A percentile compares a stretch with the other conserved stretches of the same genome.
Conservation (phyloP, 1,284 basidiomycete genomes). For the Xerocomus amazonicus region DNA sequence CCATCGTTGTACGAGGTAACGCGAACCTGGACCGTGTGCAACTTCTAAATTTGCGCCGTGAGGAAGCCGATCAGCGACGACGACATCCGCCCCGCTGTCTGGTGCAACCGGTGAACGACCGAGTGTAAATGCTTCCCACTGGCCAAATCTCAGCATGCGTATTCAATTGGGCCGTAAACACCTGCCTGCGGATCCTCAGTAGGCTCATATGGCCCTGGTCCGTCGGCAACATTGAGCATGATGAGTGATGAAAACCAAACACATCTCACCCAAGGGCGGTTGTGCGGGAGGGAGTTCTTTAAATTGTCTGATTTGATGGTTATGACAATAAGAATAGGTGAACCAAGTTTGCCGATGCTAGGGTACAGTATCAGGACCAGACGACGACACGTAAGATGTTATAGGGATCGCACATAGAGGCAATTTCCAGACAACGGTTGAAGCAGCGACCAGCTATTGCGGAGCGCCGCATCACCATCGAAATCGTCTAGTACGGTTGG, state of each 20-base stretch:
- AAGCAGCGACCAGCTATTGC: constrained; percentile 74
- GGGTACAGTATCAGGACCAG: constrained; percentile 15
- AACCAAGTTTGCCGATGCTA: constrained; percentile 90
- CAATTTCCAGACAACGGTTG: constrained; percentile 73
- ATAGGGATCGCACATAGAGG: constrained; percentile 64
- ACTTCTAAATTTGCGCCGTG: constrained; percentile 67
- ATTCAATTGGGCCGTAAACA: constrained; percentile 21
- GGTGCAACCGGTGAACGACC: constrained; percentile 63
- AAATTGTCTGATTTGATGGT: constrained; percentile 86
- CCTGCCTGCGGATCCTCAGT: constrained; percentile 76
- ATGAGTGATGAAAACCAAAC: constrained; percentile 13
- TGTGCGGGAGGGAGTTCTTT: constrained; percentile 62
- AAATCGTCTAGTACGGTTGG: constrained; percentile 46
- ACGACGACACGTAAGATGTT: constrained; percentile 11
- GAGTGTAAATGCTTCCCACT: constrained; percentile 82
- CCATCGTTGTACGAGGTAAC: constrained; percentile 91
- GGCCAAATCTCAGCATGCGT: constrained; percentile 13
- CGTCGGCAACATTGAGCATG: constrained; percentile 16
- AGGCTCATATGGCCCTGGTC: constrained; percentile 63
- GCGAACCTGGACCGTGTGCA: constrained; percentile 71
- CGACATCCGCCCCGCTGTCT: constrained; percentile 62
- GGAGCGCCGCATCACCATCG: constrained; percentile 57
- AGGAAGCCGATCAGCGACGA: constrained; percentile 61
- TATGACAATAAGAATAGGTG: constrained; percentile 94
- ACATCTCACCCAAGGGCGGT: constrained; percentile 56